A percentile compares a stretch with the other conserved stretches of the same genome.
phyloP scores from a whole-genome alignment of 139 green algal genomes.

The Chlorella sp. region DNA sequence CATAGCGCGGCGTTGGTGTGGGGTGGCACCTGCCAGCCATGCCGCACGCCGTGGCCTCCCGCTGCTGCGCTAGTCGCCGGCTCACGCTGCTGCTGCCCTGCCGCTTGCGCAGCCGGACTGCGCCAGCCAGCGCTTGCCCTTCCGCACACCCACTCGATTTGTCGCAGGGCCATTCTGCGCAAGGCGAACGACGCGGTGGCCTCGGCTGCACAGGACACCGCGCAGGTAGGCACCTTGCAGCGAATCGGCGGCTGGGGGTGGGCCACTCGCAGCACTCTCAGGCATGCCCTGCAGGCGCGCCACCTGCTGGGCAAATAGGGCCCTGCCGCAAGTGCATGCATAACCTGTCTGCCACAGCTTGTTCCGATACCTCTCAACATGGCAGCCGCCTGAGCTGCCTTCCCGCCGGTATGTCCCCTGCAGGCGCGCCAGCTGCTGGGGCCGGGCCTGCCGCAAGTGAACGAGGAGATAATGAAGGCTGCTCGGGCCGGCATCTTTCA shows the following conservation, averaged over 20 bases:
- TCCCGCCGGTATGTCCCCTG: not conserved
- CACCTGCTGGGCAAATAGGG: too few relatives aligned
- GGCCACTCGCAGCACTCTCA: too few relatives aligned
- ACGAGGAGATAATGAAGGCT: not conserved
- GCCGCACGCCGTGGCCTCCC: too few relatives aligned
- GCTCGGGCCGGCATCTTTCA: not conserved
- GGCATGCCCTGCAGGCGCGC: too few relatives aligned
- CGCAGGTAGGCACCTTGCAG: not conserved
- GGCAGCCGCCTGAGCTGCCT: too few relatives aligned
- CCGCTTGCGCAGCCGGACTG: not conserved
- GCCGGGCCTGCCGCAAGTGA: not conserved
- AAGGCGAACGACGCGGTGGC: not conserved
- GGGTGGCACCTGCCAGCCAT: not conserved
- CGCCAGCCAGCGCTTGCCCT: not conserved
- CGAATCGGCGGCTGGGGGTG: too few relatives aligned
- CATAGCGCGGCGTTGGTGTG: too few relatives aligned
- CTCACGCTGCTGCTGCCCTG: too few relatives aligned
- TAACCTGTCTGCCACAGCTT: not conserved
- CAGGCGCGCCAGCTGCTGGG: conserved; percentile 16
- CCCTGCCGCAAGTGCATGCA: not conserved
- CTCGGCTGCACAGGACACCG: not conserved
- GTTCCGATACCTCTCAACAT: not conserved
- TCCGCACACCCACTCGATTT: not conserved
- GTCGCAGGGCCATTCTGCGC: conserved; percentile 1
- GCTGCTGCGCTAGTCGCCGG: too few relatives aligned